Evolutionary conservation across 2,329 filamentous ascomycete species (phyloP), one percentile per base, ranked within the genome.

Genomic region (Claviceps spartinae): DNA sequence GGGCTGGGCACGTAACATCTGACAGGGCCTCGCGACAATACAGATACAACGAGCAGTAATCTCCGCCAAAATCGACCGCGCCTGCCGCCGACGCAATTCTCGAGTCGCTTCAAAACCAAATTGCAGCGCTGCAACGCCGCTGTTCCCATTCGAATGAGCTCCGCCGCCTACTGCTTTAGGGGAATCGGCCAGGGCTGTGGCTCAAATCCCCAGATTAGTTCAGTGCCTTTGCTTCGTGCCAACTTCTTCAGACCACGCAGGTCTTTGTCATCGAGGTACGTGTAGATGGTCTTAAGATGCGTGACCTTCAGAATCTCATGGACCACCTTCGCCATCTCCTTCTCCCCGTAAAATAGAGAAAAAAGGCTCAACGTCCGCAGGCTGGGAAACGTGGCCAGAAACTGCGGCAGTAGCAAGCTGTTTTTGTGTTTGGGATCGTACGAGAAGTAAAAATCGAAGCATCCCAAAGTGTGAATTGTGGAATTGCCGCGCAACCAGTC

Each of bases 351-450:
- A 47, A 62, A 52, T 2, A 57, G 55, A 2, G 66, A 65, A 30
- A 57, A 59, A n/a, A 69, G 60, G 55, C 67, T 65, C 24, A 70
- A 55, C 8, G 59, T 60, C 52, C 70, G 64, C 7, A 70, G 60
- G 26, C 64, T 64, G 1, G 67, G 67, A 44, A 70, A 67, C 40
- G 54, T 66, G 5, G 61, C 63, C 9, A 70, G 59, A 54, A 70
- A 69, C 4, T 53, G 54, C 1, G 64, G 62, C 14, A 70, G 54
- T 0, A 65, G 63, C 16, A 64, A 44, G 9, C 68, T 62, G 0
- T 61, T 54, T 9, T 65, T 59, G 16, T 57, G 59, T 20, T 51
- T 55, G 4, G 65, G 61, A n/a, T 61, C 60, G 3, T 54, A 48
- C 46, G 56, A 58, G 54, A 71, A 69, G 36, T 60, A 57, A 47